Conservation (phyloP, 345 rosid genomes). For the Carallia pectinifolia region DNA sequence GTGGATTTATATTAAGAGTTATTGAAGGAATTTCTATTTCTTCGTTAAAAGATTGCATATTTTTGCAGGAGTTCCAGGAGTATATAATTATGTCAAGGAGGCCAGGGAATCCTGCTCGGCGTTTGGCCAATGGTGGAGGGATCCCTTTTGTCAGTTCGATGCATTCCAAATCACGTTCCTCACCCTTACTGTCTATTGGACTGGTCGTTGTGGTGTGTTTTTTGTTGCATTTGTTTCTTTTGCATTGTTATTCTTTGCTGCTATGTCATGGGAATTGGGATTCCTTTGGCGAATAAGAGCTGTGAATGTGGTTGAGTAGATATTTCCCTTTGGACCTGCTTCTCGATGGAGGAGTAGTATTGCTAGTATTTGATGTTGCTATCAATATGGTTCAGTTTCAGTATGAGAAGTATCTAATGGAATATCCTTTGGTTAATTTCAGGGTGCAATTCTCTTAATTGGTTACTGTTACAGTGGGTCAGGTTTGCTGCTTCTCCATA, state of each 20-base stretch:
- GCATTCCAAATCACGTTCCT: conserved; percentile 57
- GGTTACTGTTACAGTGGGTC: conserved; percentile 52
- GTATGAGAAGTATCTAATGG: conserved; percentile 10
- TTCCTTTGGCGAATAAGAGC: background rate
- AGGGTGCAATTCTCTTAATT: conserved; percentile 64
- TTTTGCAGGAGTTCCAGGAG: conserved; percentile 13
- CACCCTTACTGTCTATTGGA: conserved; percentile 44
- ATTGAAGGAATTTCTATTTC: background rate
- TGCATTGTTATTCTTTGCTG: background rate
- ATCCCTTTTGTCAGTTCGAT: conserved; percentile 45
- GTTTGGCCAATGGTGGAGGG: conserved; percentile 47
- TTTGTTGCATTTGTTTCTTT: background rate
- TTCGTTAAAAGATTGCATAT: background rate
- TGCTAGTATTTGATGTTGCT: background rate
- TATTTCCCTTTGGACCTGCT: background rate
- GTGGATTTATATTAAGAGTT: background rate
- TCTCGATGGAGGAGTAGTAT: background rate
- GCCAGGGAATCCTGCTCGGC: conserved; percentile 56
- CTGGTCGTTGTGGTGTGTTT: conserved; percentile 51
- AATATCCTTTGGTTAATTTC: conserved; percentile 26
- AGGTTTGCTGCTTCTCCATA: conserved; percentile 39
- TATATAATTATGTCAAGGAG: conserved; percentile 56
- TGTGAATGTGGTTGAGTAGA: background rate
- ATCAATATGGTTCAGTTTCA: background rate
- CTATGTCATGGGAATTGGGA: background rate